Evolutionary conservation across 768 basidiomycete genomes (phyloP).

Genomic region (Boletus barrowsii): DNA sequence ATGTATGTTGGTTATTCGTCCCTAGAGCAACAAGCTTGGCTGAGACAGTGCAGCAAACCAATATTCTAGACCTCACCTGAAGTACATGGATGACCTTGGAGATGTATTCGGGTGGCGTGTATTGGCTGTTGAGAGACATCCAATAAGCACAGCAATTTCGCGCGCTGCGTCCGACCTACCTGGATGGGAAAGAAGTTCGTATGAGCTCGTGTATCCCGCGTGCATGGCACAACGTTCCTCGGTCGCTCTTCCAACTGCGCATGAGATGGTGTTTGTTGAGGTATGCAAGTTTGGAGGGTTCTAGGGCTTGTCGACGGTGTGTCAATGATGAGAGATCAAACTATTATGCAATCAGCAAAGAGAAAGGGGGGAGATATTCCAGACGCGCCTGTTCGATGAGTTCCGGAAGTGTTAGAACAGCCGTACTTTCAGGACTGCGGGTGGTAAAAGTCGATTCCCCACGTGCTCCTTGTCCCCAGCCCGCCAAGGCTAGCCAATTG

Average conservation of each 20-base stretch:
- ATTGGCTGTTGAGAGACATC: constrained; percentile 32
- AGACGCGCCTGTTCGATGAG: constrained; percentile 59
- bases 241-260: constrained; percentile 46
- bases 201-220: constrained; percentile 50
- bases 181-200: constrained; percentile 56
- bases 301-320: constrained; percentile 80
- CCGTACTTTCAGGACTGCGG: constrained; percentile 62
- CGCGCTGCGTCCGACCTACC: constrained; percentile 34
- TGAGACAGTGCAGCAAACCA: not conserved
- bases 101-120: constrained; percentile 57
- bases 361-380: not conserved
- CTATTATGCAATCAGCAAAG: constrained; percentile 16
- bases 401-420: constrained; percentile 56
- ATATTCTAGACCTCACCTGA: constrained; percentile 40
- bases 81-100: constrained; percentile 59
- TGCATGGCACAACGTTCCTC: constrained; percentile 54
- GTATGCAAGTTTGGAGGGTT: constrained; percentile 75
- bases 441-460: constrained; percentile 21
- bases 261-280: constrained; percentile 86
- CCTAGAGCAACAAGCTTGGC: constrained; percentile 37
- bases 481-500: constrained; percentile 94
- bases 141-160: not conserved
- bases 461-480: constrained; percentile 71
- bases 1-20: constrained; percentile 63
- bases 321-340: constrained; percentile 79